A percentile compares a stretch with the other conserved stretches of the same genome.
Conservation (phyloP, 225 moss, liverwort and hornwort species). For the Anthoceros angustus region DNA sequence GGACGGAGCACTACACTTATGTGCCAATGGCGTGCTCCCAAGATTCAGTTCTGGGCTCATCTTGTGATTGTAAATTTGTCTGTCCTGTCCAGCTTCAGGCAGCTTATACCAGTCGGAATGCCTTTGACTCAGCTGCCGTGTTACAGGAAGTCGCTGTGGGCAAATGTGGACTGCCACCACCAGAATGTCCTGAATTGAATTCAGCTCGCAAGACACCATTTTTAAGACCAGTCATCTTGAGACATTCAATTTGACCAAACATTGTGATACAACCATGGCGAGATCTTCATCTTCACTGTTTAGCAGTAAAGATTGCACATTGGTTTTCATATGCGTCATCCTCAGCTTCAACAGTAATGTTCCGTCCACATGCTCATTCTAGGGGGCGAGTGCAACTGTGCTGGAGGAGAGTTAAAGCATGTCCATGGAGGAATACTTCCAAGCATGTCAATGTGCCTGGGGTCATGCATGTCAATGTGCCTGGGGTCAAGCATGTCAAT, state of each 20-base stretch:
- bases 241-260: not conserved
- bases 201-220: not conserved
- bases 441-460: constrained; percentile 1
- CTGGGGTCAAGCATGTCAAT: not conserved
- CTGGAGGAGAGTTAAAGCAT: not conserved
- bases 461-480: too few species aligned
- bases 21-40: not conserved
- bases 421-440: not conserved
- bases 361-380: not conserved
- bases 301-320: not conserved
- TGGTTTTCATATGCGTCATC: constrained; percentile 2
- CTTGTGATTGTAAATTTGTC: too few species aligned
- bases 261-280: not conserved
- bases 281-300: not conserved
- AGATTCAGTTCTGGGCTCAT: not conserved
- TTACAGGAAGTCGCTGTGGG: not conserved
- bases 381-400: not conserved
- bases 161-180: not conserved
- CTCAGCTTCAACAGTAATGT: constrained; percentile 2
- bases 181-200: not conserved
- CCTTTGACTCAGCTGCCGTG: not conserved
- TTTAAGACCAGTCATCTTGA: not conserved
- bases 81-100: not conserved
- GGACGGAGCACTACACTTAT: not conserved
- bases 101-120: not conserved